Conservation (phyloP, 164 flowering plant species). For the Sedum album region DNA sequence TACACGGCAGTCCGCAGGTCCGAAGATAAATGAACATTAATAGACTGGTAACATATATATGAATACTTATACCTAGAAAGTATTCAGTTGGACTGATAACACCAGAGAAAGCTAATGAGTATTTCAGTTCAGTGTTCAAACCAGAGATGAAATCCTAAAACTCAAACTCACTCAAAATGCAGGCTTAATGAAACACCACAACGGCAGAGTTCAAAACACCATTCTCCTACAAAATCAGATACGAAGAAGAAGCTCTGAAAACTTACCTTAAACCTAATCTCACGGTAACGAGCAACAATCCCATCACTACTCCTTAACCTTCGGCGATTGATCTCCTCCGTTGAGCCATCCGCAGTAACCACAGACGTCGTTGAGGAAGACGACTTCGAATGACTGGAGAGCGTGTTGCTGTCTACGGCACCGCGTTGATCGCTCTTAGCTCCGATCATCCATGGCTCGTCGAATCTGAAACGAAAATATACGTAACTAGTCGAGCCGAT, state of each 20-base stretch:
- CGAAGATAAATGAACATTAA: too few relatives aligned
- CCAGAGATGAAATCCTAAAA: neutral
- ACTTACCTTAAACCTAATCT: constrained; percentile 30
- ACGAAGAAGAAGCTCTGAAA: neutral
- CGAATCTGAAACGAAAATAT: constrained; percentile 8
- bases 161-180: neutral
- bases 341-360: constrained; percentile 18
- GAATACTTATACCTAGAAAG: neutral
- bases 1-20: too few relatives aligned
- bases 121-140: too few relatives aligned
- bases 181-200: neutral
- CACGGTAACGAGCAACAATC: constrained; percentile 11
- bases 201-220: too few relatives aligned
- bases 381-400: constrained; percentile 20
- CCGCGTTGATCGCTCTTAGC: constrained; percentile 3
- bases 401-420: neutral
- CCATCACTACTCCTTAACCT: constrained; percentile 10
- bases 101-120: neutral
- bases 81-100: neutral
- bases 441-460: constrained; percentile 3
- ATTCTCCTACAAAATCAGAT: neutral
- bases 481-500: neutral
- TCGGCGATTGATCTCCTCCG: constrained; percentile 15
- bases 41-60: too few relatives aligned
- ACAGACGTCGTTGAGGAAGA: constrained; percentile 20